These are phyloP conservation scores for Sutorius australiensis DNA, from an alignment of 768 basidiomycete genomes.

Conservation along the genomic window DNA sequence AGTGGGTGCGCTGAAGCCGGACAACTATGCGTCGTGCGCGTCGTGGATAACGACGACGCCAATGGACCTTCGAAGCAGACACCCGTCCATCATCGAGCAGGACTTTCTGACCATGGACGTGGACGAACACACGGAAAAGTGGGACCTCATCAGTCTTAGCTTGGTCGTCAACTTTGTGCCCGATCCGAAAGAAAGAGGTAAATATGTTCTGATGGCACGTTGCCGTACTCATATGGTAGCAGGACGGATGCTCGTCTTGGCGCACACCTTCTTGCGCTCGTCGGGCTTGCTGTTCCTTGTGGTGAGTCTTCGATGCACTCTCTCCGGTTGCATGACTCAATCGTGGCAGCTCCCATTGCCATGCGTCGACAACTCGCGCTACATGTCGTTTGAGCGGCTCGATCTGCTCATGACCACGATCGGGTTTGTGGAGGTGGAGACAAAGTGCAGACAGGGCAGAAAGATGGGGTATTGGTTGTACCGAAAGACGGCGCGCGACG, in stretches of 20 bases:
- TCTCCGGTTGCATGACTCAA: conserved; percentile 8
- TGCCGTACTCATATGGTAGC: conserved; percentile 2
- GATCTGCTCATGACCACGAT: conserved; percentile 52
- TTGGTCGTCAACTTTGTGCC: conserved; percentile 90
- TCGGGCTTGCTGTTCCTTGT: conserved; percentile 67
- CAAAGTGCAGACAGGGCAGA: conserved; percentile 61
- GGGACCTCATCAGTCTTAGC: conserved; percentile 82
- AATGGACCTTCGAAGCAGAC: conserved; percentile 82
- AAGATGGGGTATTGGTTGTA: conserved; percentile 91
- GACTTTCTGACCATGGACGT: conserved; percentile 72
- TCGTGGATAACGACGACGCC: conserved; percentile 72
- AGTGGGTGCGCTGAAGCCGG: conserved; percentile 82
- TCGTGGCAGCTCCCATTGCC: conserved; percentile 71
- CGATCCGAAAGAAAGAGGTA: conserved; percentile 71
- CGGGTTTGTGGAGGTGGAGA: conserved; percentile 60
- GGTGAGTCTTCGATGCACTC: conserved; percentile 39
- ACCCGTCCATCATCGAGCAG: conserved; percentile 79
- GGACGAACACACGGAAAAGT: conserved; percentile 47
- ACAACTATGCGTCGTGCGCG: conserved; percentile 66
- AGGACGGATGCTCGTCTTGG: conserved; percentile 72
- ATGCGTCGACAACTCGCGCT: conserved; percentile 84
- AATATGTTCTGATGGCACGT: background rate
- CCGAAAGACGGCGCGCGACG: conserved; percentile 35
- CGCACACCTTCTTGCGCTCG: conserved; percentile 50
- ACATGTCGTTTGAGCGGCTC: conserved; percentile 61